Evolutionary conservation across 2,329 filamentous ascomycete species (phyloP), one percentile per base, ranked within the genome.

Genomic region (Gaeumannomyces tritici): DNA sequence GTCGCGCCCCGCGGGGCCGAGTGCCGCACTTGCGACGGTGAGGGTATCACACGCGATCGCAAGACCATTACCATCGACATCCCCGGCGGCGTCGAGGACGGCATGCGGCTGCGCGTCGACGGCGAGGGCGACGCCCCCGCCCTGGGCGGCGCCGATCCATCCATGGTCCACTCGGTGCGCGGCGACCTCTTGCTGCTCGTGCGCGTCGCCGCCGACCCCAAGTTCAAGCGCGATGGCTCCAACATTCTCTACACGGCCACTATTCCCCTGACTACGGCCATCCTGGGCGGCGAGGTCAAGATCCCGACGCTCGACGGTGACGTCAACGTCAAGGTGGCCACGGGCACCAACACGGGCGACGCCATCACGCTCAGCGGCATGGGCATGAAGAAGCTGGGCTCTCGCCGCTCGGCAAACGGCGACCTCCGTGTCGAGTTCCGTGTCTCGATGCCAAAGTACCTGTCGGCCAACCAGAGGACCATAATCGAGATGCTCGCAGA

Each of bases 401-500:
- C 83, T 29, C 83, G 91, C 24, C 83, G 87, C 62, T 84, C 82
- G 35, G 83, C 82, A 54, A 84, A 82, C 33, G 95, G 95, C 66
- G 95, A 99, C 71, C 77, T 99, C 64, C 89, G 86, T 72, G 92
- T 99, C 8, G 93, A 99, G 74, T 99, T 96, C 83, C 91, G 91
- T 74, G 90, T 99, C 57, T 80, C 84, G 62, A 96, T 98, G 91
- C 95, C 95, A 57, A 98, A 96, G 77, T 97, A 93, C 70, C 81
- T 99, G 66, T 91, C 84, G 62, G 84, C 89, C 57, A 98, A 96
- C 77, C 93, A 99, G 79, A 84, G 95, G 62, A 96, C 91, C 0
- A 89, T 99, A 64, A 78, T 96, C 57, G 95, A 99, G 78, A 93
- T 98, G 85, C 84, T 99, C 66, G 95, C 95, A 8, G 93, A 99